Evolutionary conservation across 345 rosid species (phyloP).

Genomic region (Salix viminalis): DNA sequence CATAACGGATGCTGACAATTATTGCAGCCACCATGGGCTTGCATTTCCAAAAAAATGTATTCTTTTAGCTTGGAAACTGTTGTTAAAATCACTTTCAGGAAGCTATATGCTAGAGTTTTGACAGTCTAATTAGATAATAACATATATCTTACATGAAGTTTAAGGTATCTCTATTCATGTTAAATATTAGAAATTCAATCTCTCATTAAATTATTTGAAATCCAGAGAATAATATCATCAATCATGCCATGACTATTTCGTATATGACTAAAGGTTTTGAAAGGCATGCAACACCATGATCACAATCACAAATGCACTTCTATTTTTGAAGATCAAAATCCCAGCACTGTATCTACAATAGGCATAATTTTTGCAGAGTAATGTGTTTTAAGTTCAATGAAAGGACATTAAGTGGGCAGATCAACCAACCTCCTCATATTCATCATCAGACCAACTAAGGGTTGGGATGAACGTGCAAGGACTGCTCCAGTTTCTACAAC

Average conservation of each 20-base stretch:
- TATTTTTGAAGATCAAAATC: background rate
- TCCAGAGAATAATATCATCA: background rate
- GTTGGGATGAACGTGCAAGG: slow-evolving; percentile 98
- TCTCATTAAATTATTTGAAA: background rate
- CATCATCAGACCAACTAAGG: slow-evolving; percentile 96
- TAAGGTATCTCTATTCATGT: background rate
- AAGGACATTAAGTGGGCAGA: slow-evolving; percentile 5
- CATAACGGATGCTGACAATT: background rate
- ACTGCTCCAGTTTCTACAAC: slow-evolving; percentile 79
- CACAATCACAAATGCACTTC: background rate
- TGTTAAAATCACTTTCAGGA: background rate
- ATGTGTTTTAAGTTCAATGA: background rate
- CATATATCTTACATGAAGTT: background rate
- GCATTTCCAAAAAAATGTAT: background rate
- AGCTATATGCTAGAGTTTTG: background rate
- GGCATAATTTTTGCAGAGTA: background rate
- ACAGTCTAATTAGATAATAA: background rate
- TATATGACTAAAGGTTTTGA: background rate
- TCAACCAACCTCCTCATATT: slow-evolving; percentile 79
- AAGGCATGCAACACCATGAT: background rate
- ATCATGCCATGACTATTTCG: background rate
- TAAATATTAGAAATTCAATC: background rate
- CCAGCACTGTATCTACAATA: background rate
- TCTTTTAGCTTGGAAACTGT: background rate
- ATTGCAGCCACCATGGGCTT: background rate